Evolutionary conservation across 768 basidiomycete species (phyloP), one percentile per base, ranked within the genome.

Genomic region (Russula olivacea): DNA sequence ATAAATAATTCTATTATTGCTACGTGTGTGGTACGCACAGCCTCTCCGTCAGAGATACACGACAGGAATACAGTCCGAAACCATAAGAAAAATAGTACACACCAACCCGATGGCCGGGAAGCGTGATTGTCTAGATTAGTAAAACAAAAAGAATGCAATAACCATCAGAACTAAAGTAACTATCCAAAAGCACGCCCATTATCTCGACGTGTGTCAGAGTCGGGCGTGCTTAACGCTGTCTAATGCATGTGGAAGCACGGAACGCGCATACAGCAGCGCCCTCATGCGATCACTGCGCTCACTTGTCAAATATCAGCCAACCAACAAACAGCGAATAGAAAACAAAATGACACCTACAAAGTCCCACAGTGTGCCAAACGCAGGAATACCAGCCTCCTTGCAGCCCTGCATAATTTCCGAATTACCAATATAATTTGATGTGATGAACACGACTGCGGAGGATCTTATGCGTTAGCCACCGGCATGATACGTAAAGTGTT

Each of bases 371-470:
- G 76, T 67, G 54, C 76, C 76, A 58, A 77, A 77, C 54, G 72
- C 73, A 51, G 74, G 75, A 49, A 77, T 75, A 32, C 72, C 72
- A 38, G 70, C 71, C 61, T 70, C 72, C 63, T 73, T 74, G 65
- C 74, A 74, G 6, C 75, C 77, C 58, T 71, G 73, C 76, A 77
- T 78, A 51, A 78, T 75, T 69, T 78, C 77, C 32, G 71, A 71
- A 69, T 78, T 77, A 3, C 78, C 78, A 23, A 68, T 68, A 54
- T 69, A 75, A 63, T 78, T 78, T 15, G 77, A 77, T 3, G 78
- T 79, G 63, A 79, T 77, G 68, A 79, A 75, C 7, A 78, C 75
- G 40, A 78, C 77, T 71, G 68, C 45, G 25, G 32, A 14, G 34
- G 12, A 19, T 17, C 11, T 12, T 36, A 36, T 12, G 25, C 40